A percentile compares a stretch with the other conserved stretches of the same genome.
Evolutionary conservation across 1,139 yeast genomes (phyloP).

Genomic region (Petasospora fabianii): DNA sequence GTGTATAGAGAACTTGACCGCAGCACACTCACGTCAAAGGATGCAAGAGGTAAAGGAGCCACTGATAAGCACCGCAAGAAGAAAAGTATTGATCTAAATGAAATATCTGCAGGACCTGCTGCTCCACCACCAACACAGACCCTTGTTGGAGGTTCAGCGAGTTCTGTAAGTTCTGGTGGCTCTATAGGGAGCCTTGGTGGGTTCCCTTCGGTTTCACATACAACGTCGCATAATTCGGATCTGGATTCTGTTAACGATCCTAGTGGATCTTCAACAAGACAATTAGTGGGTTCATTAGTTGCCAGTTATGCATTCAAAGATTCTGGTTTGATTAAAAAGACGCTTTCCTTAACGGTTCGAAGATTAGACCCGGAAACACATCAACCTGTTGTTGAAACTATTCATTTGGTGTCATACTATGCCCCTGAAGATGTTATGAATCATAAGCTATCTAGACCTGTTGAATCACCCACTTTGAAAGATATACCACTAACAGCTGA

Average conservation of each 20-base stretch:
- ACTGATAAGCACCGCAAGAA: constrained; percentile 28
- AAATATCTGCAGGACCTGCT: no score
- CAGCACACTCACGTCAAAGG: constrained; percentile 32
- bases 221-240: background rate
- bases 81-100: constrained; percentile 2
- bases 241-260: background rate
- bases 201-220: background rate
- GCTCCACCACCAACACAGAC: background rate
- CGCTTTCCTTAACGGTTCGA: constrained; percentile 56
- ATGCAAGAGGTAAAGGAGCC: constrained; percentile 8
- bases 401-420: constrained; percentile 79
- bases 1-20: constrained; percentile 78
- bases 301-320: constrained; percentile 67
- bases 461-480: constrained; percentile 47
- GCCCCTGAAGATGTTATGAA: constrained; percentile 66
- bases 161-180: background rate
- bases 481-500: constrained; percentile 53
- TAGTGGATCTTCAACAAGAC: constrained; percentile 2
- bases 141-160: constrained; percentile 7
- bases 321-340: constrained; percentile 77
- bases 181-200: background rate
- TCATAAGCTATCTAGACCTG: constrained; percentile 57
- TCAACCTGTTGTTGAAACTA: constrained; percentile 38
- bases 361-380: constrained; percentile 23
- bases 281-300: constrained; percentile 52